These are phyloP conservation scores for Arachis monticola DNA, from an alignment of 331 rosid species.

Conservation along the genomic window DNA sequence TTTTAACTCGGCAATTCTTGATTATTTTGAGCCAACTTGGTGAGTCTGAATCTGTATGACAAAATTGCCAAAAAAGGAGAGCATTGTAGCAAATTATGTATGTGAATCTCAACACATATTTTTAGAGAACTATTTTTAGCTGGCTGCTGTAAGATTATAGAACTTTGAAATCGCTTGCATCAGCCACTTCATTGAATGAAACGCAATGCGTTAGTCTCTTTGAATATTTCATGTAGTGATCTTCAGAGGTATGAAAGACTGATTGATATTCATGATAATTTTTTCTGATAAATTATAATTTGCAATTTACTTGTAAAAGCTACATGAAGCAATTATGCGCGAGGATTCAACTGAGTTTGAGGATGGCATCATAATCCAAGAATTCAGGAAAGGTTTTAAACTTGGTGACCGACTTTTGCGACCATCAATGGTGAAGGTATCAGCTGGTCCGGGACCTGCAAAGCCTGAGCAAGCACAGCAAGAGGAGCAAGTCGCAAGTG, in stretches of 20 bases:
- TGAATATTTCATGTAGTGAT: slow-evolving; percentile 14
- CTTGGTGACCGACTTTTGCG: slow-evolving; percentile 92
- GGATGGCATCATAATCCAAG: slow-evolving; percentile 78
- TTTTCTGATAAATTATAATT: slow-evolving; percentile 42
- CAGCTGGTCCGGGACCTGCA: slow-evolving; percentile 96
- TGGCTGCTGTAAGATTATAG: slow-evolving; percentile 36
- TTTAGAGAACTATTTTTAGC: slow-evolving; percentile 19
- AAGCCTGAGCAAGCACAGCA: slow-evolving; percentile 52
- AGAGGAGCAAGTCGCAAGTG: slow-evolving; percentile 55
- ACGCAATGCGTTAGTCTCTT: background rate
- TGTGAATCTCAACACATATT: slow-evolving; percentile 15
- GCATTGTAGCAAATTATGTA: slow-evolving; percentile 21
- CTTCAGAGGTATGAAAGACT: slow-evolving; percentile 28
- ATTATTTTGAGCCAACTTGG: slow-evolving; percentile 84
- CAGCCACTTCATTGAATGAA: slow-evolving; percentile 31
- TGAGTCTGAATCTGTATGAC: slow-evolving; percentile 47
- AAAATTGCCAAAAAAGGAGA: slow-evolving; percentile 2
- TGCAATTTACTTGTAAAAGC: slow-evolving; percentile 57
- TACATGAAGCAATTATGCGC: slow-evolving; percentile 96
- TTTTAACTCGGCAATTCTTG: slow-evolving; percentile 57
- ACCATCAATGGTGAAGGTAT: slow-evolving; percentile 96
- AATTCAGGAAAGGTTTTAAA: slow-evolving; percentile 86
- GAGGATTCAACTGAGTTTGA: slow-evolving; percentile 80
- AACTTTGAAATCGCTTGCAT: slow-evolving; percentile 19
- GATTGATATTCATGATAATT: background rate